A percentile compares a stretch with the other conserved stretches of the same genome.
Evolutionary conservation across 2,329 filamentous ascomycete species (phyloP).

Genomic region (Harringtonia aguacate): DNA sequence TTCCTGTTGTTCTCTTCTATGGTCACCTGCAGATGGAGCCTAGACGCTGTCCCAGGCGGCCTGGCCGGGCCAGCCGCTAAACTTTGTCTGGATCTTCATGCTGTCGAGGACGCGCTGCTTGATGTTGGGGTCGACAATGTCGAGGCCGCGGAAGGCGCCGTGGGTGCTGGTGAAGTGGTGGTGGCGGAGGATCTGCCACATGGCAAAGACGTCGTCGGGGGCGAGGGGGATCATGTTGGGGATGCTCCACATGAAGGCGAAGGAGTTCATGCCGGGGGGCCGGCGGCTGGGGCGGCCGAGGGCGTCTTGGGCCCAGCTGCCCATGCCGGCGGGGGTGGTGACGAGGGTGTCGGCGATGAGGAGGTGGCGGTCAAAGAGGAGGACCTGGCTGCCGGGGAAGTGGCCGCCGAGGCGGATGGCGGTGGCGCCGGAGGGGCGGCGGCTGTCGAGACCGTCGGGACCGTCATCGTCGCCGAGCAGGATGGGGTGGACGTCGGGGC

Average conservation of each 20-base stretch:
- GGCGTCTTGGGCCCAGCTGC: slow-evolving; percentile 34
- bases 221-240: slow-evolving; percentile 64
- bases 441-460: slow-evolving; percentile 6
- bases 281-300: slow-evolving; percentile 22
- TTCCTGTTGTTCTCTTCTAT: no score
- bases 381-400: slow-evolving; percentile 63
- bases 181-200: slow-evolving; percentile 57
- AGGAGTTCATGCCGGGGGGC: slow-evolving; percentile 40
- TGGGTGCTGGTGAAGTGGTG: slow-evolving; percentile 56
- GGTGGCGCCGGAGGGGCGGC: slow-evolving; percentile 31
- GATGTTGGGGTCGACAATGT: slow-evolving; percentile 45
- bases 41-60: no score
- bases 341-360: slow-evolving; percentile 70
- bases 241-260: slow-evolving; percentile 67
- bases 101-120: slow-evolving; percentile 61
- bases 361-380: slow-evolving; percentile 51
- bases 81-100: slow-evolving; percentile 60
- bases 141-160: slow-evolving; percentile 53
- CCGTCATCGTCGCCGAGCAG: slow-evolving; percentile 4
- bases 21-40: no score
- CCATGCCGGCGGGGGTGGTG: slow-evolving; percentile 50
- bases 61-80: slow-evolving; percentile 34
- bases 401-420: slow-evolving; percentile 67
- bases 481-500: slow-evolving; percentile 27
- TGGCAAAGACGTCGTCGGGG: slow-evolving; percentile 50